Base-by-base conservation (phyloP, 164 flowering plant genomes). In the Houttuynia cordata region DNA sequence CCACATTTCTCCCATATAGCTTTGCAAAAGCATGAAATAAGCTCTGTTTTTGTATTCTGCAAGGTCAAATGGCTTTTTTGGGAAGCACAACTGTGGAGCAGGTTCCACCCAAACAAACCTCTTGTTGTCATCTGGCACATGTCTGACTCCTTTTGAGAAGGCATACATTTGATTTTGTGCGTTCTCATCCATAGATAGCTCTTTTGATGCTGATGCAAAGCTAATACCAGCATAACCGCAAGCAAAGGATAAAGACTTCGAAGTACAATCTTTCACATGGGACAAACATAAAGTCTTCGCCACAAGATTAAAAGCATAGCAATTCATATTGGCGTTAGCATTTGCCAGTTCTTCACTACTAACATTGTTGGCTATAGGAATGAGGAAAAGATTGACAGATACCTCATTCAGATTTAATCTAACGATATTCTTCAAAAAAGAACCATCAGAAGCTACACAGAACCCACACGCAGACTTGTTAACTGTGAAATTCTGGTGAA, bases 31-130 rank as follows among this genome's bases (percentile, higher is more conserved):
- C 24, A 65, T 40, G 60, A 58, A 51, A 62, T 63, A 69, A 56
- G 58, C 42, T 62, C 50, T 69, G 55, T 64, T 64, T 51, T 47
- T 41, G 22, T 58, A 60, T 67, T 58, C 57, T 53, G 56, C 50
- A 51, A 67, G 45, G 47, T 62, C 64, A 21, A 51, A 39, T 52
- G 39, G 54, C 64, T 53, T 59, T 57, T 74, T 74, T 51, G 70
- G 53, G 56, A 53, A 54, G 20, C 24, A 40, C 64, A 72, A 70
- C 41, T 65, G 59, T 56, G 66, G 59, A 40, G 84, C 87, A 61
- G 91, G 90, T 68, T 82, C 88, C 62, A 73, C 65, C 83, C 82
- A 79, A 30, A 87, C 17, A 60, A 86, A 56, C 59, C 66, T 63
- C 56, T 69, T 67, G 49, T 71, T 70, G 59, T 58, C 24, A 58